Conservation (phyloP, 345 rosid species). For the Arabis hirsuta region DNA sequence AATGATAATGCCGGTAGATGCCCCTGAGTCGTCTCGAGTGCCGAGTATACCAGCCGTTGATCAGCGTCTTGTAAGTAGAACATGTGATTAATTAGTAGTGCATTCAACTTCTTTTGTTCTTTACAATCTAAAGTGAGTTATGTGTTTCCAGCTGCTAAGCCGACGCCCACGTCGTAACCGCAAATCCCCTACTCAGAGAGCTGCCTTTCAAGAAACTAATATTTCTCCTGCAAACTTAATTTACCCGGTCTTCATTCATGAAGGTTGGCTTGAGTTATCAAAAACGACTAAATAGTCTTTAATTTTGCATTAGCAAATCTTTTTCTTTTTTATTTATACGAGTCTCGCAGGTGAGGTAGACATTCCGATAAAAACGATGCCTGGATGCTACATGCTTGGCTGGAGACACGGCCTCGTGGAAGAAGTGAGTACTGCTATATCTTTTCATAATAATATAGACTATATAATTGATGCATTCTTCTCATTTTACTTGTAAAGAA, state of each 20-base stretch:
- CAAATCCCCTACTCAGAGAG: conserved; percentile 67
- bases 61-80: too few relatives aligned
- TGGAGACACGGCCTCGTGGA: conserved; percentile 90
- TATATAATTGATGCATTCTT: not conserved
- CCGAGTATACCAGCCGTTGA: too few relatives aligned
- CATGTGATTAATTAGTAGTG: too few relatives aligned
- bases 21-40: too few relatives aligned
- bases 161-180: conserved; percentile 88
- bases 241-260: conserved; percentile 86
- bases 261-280: conserved; percentile 55
- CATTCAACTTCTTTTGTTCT: not conserved
- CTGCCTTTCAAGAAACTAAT: conserved; percentile 81
- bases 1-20: too few relatives aligned
- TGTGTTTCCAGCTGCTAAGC: conserved; percentile 59
- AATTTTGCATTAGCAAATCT: not conserved
- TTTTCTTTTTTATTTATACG: not conserved
- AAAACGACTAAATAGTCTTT: not conserved
- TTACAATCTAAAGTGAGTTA: not conserved
- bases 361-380: conserved; percentile 91
- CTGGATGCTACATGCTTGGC: conserved; percentile 91
- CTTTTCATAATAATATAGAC: not conserved
- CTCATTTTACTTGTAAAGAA: not conserved
- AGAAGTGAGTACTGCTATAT: conserved; percentile 55
- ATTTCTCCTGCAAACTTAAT: conserved; percentile 81
- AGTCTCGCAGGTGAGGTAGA: conserved; percentile 75